A percentile compares a stretch with the other conserved stretches of the same genome.
phyloP scores from a whole-genome alignment of 1,284 basidiomycete species.

The Leccinum ponderosum region DNA sequence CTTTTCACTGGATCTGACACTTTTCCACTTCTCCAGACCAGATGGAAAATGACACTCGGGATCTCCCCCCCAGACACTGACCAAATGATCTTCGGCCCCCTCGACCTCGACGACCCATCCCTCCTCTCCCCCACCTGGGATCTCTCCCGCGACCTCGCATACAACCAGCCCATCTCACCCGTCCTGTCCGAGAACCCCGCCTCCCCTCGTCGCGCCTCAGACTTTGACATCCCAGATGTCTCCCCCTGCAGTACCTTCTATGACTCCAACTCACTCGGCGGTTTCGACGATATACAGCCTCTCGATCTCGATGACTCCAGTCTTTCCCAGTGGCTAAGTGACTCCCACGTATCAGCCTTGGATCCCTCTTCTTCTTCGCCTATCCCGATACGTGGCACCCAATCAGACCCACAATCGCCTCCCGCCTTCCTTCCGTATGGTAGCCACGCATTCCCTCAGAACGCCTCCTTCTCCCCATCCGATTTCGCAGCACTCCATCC shows the following conservation, averaged over 20 bases:
- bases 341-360: conserved; percentile 44
- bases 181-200: conserved; percentile 33
- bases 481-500: conserved; percentile 60
- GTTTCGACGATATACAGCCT: conserved; percentile 32
- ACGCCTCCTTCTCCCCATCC: conserved; percentile 55
- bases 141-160: conserved; percentile 39
- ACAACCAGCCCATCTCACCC: conserved; percentile 36
- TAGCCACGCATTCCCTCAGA: conserved; percentile 47
- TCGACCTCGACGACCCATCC: conserved; percentile 62
- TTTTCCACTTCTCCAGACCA: no score
- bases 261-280: conserved; percentile 26
- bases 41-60: conserved; percentile 42
- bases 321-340: conserved; percentile 59
- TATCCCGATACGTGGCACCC: conserved; percentile 57
- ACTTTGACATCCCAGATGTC: conserved; percentile 38
- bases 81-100: conserved; percentile 60
- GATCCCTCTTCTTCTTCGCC: conserved; percentile 55
- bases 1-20: no score
- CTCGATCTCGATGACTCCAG: conserved; percentile 46
- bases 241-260: conserved; percentile 34
- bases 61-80: conserved; percentile 42
- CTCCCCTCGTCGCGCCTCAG: conserved; percentile 31
- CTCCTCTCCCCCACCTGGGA: conserved; percentile 48
- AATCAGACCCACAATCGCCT: conserved; percentile 40
- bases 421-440: conserved; percentile 44